A percentile compares a stretch with the other conserved stretches of the same genome.
Conservation (phyloP, 345 rosid genomes). For the Toxicodendron radicans region DNA sequence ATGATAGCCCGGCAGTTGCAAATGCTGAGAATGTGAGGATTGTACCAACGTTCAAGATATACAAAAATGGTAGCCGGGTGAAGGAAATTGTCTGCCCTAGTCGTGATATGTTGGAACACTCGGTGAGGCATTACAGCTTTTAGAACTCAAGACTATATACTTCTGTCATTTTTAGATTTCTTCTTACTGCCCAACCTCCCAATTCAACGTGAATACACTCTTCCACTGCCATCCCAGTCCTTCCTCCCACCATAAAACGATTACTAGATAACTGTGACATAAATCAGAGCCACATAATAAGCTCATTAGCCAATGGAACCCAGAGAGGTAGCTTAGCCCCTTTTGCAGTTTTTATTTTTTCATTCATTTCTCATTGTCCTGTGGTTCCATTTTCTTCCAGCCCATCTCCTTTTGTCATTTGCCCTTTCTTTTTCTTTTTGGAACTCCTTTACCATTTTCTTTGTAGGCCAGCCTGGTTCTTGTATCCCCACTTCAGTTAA, state of each 20-base stretch:
- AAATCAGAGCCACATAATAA: conserved; percentile 44
- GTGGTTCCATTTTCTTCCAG: conserved; percentile 38
- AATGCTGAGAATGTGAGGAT: conserved; percentile 78
- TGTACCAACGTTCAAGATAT: conserved; percentile 96
- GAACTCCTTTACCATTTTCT: conserved; percentile 27
- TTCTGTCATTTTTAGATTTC: conserved; percentile 19
- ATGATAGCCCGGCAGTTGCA: conserved; percentile 50
- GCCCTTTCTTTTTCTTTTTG: conserved; percentile 4
- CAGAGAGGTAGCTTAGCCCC: conserved; percentile 54
- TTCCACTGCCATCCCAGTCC: conserved; percentile 32
- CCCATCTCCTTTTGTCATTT: conserved; percentile 20
- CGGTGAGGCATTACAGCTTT: conserved; percentile 91
- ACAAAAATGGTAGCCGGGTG: conserved; percentile 73
- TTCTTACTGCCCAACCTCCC: conserved; percentile 24
- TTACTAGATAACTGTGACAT: conserved; percentile 51
- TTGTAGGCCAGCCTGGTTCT: conserved; percentile 49
- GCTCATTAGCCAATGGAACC: conserved; percentile 39
- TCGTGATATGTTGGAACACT: conserved; percentile 78
- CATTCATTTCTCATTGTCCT: conserved; percentile 65
- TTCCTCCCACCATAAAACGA: conserved; percentile 32
- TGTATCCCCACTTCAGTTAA: conserved; percentile 33
- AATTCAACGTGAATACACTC: conserved; percentile 23
- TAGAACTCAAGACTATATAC: conserved; percentile 41
- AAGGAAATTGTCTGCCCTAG: conserved; percentile 96
- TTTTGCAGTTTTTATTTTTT: conserved; percentile 52